Evolutionary conservation across 129 eudicot genomes (phyloP).

Genomic region (Ambrosia artemisiifolia): DNA sequence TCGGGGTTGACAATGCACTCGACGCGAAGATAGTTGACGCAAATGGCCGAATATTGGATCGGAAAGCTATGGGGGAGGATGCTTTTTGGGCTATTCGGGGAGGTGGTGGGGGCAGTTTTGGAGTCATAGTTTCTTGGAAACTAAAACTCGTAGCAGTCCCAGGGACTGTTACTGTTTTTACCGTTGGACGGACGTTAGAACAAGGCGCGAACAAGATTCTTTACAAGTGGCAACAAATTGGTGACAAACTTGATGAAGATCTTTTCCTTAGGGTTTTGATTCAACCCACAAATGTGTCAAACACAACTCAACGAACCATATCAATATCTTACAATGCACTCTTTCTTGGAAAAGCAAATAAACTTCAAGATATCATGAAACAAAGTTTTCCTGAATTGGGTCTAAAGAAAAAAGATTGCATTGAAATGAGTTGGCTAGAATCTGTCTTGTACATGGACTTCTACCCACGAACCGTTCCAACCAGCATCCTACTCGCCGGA

Average conservation of each 20-base stretch:
- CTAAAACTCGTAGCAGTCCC: not conserved
- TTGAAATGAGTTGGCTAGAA: slow-evolving; percentile 4
- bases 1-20: not conserved
- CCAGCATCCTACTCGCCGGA: not conserved
- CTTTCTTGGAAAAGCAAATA: not conserved
- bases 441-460: not conserved
- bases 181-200: not conserved
- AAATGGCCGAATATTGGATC: not conserved
- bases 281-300: not conserved
- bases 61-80: not conserved
- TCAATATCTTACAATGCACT: not conserved
- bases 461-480: not conserved
- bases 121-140: not conserved
- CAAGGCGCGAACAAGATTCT: not conserved
- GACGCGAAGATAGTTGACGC: not conserved
- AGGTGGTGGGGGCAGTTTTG: not conserved
- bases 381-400: not conserved
- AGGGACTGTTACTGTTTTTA: not conserved
- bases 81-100: not conserved
- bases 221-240: not conserved
- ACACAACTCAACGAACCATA: not conserved
- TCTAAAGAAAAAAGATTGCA: not conserved
- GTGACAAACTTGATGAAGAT: not conserved
- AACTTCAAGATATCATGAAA: not conserved
- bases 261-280: not conserved